Conservation (phyloP, 306 rosid species). For the Inga laurina region DNA sequence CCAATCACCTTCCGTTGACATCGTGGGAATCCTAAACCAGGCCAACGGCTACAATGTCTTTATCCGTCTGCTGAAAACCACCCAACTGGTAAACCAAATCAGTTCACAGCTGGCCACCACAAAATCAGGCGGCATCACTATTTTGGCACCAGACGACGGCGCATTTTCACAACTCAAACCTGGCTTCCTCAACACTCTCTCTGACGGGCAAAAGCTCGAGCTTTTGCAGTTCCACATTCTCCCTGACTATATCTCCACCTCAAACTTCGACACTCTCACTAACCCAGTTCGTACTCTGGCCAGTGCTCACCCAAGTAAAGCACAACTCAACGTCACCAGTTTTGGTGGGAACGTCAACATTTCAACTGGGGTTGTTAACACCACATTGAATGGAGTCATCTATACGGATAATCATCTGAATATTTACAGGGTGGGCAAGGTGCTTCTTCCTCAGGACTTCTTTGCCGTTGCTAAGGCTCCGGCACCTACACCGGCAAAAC, state of each 20-base stretch:
- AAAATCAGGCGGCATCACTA: constrained; percentile 54
- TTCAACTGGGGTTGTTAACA: constrained; percentile 56
- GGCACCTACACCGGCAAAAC: constrained; percentile 24
- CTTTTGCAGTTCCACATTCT: constrained; percentile 70
- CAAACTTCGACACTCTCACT: constrained; percentile 70
- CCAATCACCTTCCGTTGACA: constrained; percentile 32
- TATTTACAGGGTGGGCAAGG: constrained; percentile 60
- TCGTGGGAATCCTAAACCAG: constrained; percentile 46
- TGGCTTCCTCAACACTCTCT: constrained; percentile 61
- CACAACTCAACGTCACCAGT: constrained; percentile 61
- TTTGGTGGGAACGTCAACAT: constrained; percentile 57
- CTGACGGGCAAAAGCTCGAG: constrained; percentile 52
- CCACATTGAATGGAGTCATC: constrained; percentile 55
- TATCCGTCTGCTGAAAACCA: constrained; percentile 59
- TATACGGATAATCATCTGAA: constrained; percentile 63
- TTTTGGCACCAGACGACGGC: constrained; percentile 54
- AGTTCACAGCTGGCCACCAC: constrained; percentile 51
- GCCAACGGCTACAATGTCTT: constrained; percentile 49
- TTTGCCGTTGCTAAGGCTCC: constrained; percentile 35
- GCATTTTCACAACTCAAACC: constrained; percentile 67
- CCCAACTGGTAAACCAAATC: constrained; percentile 57
- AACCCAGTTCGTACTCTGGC: constrained; percentile 70
- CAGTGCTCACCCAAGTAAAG: constrained; percentile 45
- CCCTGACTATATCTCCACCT: constrained; percentile 45
- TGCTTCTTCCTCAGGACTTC: constrained; percentile 56